A percentile compares a stretch with the other conserved stretches of the same genome.
Evolutionary conservation across 2,329 filamentous ascomycete genomes (phyloP).

Genomic region (Didymella sp.): DNA sequence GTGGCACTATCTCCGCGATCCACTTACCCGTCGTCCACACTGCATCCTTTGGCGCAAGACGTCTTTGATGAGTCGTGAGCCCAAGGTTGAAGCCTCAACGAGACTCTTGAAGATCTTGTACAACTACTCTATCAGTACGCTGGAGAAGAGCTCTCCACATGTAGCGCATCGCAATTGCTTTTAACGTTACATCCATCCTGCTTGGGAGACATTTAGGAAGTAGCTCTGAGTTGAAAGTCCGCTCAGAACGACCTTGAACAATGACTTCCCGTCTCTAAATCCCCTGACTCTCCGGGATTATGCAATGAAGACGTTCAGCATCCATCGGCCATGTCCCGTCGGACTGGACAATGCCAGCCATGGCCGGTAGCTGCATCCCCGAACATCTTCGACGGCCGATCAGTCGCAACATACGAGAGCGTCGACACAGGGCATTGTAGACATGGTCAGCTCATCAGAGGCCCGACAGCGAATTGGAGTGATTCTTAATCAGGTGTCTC

Average conservation of each 20-base stretch:
- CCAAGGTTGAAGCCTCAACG: not conserved
- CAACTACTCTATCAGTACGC: not conserved
- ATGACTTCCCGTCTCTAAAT: too few relatives aligned
- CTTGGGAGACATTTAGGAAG: not conserved
- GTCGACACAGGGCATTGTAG: too few relatives aligned
- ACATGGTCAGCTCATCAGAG: too few relatives aligned
- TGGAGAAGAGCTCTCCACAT: not conserved
- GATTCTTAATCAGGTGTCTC: too few relatives aligned
- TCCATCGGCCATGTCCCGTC: too few relatives aligned
- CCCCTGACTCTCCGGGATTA: too few relatives aligned
- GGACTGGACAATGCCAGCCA: not conserved
- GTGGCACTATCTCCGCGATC: not conserved
- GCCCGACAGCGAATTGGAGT: too few relatives aligned
- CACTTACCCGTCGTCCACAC: not conserved
- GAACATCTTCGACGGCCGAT: not conserved
- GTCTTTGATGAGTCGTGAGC: not conserved
- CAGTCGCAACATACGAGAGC: too few relatives aligned
- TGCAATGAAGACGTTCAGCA: too few relatives aligned
- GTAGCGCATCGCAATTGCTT: not conserved
- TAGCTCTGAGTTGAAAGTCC: too few relatives aligned
- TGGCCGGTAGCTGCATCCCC: not conserved
- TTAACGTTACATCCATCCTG: not conserved
- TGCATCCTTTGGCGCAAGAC: not conserved
- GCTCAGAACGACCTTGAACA: too few relatives aligned
- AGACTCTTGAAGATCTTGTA: not conserved